Percentiles rank a stretch among this genome's conserved stretches.
Evolutionary conservation across 441 rosid genomes (phyloP).

Genomic region (Eruca vesicaria): DNA sequence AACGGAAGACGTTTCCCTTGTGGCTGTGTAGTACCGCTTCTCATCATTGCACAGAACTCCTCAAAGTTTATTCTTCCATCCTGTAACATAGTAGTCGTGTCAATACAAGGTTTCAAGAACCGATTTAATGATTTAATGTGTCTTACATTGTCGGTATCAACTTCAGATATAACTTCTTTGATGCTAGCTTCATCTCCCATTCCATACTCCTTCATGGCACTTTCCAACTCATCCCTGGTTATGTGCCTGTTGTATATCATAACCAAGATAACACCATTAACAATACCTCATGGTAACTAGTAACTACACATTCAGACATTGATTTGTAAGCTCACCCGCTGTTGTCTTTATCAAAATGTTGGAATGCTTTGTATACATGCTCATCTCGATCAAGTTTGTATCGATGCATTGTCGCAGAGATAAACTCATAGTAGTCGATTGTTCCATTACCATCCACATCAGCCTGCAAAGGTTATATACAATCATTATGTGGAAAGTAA

Average conservation of each 20-base stretch:
- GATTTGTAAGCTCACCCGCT: slow-evolving; percentile 61
- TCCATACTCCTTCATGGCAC: slow-evolving; percentile 81
- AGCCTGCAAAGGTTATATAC: slow-evolving; percentile 56
- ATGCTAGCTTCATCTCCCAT: slow-evolving; percentile 81
- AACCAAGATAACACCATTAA: slow-evolving; percentile 3
- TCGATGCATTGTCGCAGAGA: slow-evolving; percentile 91
- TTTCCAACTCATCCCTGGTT: slow-evolving; percentile 78
- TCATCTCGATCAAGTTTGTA: slow-evolving; percentile 78
- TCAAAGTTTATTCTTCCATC: slow-evolving; percentile 93
- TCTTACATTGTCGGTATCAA: slow-evolving; percentile 44
- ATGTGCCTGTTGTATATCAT: slow-evolving; percentile 50
- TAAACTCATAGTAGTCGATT: slow-evolving; percentile 71
- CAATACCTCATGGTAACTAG: background rate
- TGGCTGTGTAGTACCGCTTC: slow-evolving; percentile 49
- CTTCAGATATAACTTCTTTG: slow-evolving; percentile 74
- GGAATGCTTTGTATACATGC: slow-evolving; percentile 85
- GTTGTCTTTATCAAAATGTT: slow-evolving; percentile 84
- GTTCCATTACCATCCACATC: slow-evolving; percentile 96
- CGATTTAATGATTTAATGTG: background rate
- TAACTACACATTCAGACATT: background rate
- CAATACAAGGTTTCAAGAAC: background rate
- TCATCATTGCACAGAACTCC: slow-evolving; percentile 95
- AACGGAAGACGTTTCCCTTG: slow-evolving; percentile 45
- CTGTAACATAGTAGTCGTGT: slow-evolving; percentile 36
- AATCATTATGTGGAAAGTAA: background rate